Evolutionary conservation across 164 flowering plant genomes (phyloP), one percentile per base, ranked within the genome.

Genomic region (Euptelea pleiosperma): DNA sequence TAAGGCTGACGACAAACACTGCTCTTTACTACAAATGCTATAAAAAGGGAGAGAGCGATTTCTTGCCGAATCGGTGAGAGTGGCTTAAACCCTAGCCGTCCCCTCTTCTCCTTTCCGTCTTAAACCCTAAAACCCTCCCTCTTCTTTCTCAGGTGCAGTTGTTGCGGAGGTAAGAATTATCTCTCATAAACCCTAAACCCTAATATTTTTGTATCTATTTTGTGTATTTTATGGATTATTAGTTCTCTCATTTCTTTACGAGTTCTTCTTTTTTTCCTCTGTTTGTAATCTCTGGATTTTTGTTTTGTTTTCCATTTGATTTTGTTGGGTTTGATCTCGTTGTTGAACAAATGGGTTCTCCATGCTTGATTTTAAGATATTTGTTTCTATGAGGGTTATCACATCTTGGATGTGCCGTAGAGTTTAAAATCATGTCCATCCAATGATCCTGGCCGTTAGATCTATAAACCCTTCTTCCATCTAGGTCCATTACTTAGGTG

Each of bases 1-100:
- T n/a, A n/a, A n/a, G n/a, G n/a, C n/a, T n/a, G n/a, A n/a, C n/a
- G n/a, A n/a, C n/a, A n/a, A n/a, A n/a, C n/a, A n/a, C n/a, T n/a
- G n/a, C n/a, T n/a, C n/a, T n/a, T n/a, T 33, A 31, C 48, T 11
- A 48, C 26, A 48, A 29, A 4, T 14, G 8, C 52, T n/a, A 15
- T 26, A 26, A 48, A 48, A 48, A 0, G 9, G 52, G 34, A 16
- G 8, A 48, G 35, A 48, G 26, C n/a, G n/a, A 8, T 28, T 48
- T 48, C 28, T 19, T 14, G 0, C n/a, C 9, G 8, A 48, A 19
- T 48, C 52, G 52, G 52, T 47, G 26, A 25, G 16, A 24, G 51
- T 11, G 51, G 21, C 62, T 48, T 48, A 60, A 60, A 60, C 63
- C 55, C 63, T 60, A 60, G 63, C 61, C 25, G 37, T 31, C 52